Percentiles rank a stretch among this genome's conserved stretches.
These are phyloP conservation scores for Hevea brasiliensis DNA, from an alignment of 345 rosid genomes.

Conservation along the genomic window DNA sequence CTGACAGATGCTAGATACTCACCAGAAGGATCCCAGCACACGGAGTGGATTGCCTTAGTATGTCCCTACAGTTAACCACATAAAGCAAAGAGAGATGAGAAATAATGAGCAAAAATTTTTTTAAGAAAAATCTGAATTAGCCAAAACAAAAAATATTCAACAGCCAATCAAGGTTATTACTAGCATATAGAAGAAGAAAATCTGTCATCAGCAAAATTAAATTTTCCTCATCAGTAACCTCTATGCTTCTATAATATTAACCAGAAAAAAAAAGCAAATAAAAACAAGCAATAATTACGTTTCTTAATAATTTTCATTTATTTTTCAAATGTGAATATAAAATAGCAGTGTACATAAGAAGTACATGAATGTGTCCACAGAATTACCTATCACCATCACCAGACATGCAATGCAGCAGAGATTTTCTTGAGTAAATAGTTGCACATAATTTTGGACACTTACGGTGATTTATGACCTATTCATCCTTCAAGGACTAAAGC, in stretches of 20 bases:
- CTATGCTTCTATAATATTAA: neutral
- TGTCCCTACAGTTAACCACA: constrained; percentile 55
- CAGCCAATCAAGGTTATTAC: neutral
- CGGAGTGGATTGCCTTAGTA: constrained; percentile 66
- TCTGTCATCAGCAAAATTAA: too few relatives aligned
- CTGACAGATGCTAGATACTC: constrained; percentile 86
- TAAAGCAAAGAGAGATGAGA: neutral
- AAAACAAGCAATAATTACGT: too few relatives aligned
- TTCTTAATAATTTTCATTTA: neutral
- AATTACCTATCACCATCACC: neutral
- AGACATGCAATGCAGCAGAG: neutral
- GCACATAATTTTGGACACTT: too few relatives aligned
- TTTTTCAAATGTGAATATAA: too few relatives aligned
- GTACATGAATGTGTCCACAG: neutral
- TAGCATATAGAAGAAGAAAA: neutral
- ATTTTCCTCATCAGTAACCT: neutral
- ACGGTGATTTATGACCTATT: neutral
- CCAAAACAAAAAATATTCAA: neutral
- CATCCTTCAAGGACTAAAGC: neutral
- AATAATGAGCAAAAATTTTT: neutral
- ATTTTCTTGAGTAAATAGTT: neutral
- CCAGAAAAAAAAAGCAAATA: neutral
- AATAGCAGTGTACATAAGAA: neutral
- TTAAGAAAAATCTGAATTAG: neutral
- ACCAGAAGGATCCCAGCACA: constrained; percentile 92